Conservation (phyloP, 2,329 filamentous ascomycete species). For the Tolypocladium tundrense region DNA sequence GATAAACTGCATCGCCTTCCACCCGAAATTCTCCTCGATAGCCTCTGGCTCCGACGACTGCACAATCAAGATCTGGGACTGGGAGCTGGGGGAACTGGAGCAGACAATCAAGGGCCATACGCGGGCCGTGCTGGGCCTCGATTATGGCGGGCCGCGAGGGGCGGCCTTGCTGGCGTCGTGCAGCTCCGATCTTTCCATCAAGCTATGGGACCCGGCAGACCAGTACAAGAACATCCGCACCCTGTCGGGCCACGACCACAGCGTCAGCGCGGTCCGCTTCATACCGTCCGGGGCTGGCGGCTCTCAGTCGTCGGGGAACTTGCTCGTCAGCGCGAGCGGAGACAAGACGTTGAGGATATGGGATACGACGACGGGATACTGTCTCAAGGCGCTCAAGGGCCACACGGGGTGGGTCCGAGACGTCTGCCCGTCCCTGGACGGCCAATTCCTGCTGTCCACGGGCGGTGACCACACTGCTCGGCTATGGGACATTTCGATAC, state of each 20-base stretch:
- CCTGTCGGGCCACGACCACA: constrained; percentile 85
- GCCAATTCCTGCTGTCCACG: constrained; percentile 68
- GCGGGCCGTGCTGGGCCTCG: constrained; percentile 76
- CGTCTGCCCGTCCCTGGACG: constrained; percentile 73
- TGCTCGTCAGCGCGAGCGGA: constrained; percentile 73
- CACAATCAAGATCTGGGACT: constrained; percentile 96
- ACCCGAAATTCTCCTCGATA: constrained; percentile 81
- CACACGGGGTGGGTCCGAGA: constrained; percentile 84
- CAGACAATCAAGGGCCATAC: constrained; percentile 88
- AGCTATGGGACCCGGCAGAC: constrained; percentile 85
- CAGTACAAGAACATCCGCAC: constrained; percentile 92
- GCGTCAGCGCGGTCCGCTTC: constrained; percentile 76
- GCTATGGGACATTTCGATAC: constrained; percentile 68
- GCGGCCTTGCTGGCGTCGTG: constrained; percentile 54
- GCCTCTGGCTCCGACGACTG: constrained; percentile 87
- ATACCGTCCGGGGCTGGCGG: constrained; percentile 73
- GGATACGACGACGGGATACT: constrained; percentile 87
- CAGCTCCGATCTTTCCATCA: constrained; percentile 81
- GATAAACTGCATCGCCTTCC: constrained; percentile 83
- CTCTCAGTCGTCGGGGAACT: constrained; percentile 67
- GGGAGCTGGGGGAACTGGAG: constrained; percentile 86
- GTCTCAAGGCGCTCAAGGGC: constrained; percentile 72
- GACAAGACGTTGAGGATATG: constrained; percentile 79
- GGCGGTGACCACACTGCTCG: constrained; percentile 73
- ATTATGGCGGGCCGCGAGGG: constrained; percentile 78